phyloP scores from a whole-genome alignment of 306 rosid species.

The Glycine soja region DNA sequence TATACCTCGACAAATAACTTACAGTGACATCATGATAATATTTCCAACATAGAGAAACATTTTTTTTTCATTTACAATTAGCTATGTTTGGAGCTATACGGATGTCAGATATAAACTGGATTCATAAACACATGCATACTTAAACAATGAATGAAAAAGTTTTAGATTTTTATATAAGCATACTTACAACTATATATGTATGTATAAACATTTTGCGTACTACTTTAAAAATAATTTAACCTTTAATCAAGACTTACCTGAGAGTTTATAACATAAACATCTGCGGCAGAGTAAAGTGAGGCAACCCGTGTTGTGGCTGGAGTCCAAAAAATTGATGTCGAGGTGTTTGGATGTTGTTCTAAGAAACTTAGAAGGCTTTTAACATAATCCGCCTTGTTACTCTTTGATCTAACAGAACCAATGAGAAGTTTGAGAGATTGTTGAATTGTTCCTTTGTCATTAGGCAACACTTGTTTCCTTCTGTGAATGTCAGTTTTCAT shows the following conservation, averaged over 20 bases:
- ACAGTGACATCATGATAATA: constrained; percentile 23
- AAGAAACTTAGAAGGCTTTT: constrained; percentile 72
- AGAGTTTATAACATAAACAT: constrained; percentile 88
- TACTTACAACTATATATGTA: constrained; percentile 2
- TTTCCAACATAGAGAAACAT: constrained; percentile 25
- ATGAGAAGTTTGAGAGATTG: constrained; percentile 73
- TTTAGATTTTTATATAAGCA: not conserved
- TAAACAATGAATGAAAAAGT: constrained; percentile 6
- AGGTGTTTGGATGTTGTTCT: constrained; percentile 76
- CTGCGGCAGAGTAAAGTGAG: constrained; percentile 94
- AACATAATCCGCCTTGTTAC: constrained; percentile 89
- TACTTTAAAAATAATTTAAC: constrained; percentile 1
- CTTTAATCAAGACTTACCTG: constrained; percentile 67
- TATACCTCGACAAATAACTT: constrained; percentile 18
- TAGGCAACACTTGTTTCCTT: constrained; percentile 55
- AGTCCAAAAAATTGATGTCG: constrained; percentile 89
- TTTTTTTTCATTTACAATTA: not conserved
- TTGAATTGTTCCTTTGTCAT: constrained; percentile 48
- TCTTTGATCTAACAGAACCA: constrained; percentile 97
- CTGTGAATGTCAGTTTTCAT: constrained; percentile 45
- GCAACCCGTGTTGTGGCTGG: constrained; percentile 88
- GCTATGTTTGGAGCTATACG: constrained; percentile 25
- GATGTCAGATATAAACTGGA: constrained; percentile 20
- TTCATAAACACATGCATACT: constrained; percentile 10
- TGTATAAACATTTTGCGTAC: not conserved